Evolutionary conservation across 2,329 filamentous ascomycete genomes (phyloP), one percentile per base, ranked within the genome.

Genomic region (Xylaria sp.): DNA sequence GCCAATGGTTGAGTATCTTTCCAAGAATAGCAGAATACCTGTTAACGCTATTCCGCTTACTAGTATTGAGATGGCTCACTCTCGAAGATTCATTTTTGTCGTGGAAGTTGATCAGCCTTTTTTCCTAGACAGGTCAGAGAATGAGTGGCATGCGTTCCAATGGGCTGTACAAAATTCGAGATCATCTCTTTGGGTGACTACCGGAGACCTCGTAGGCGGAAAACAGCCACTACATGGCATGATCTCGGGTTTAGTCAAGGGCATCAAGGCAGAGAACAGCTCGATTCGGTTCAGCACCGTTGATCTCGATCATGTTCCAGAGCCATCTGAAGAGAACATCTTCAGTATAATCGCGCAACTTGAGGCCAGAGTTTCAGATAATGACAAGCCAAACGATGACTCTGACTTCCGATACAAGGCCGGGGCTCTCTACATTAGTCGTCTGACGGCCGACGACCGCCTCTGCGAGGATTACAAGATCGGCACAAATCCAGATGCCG

Each of bases 361-460:
- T 4, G 64, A 66, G 10, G 5, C 12, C 13, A 66, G 58, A 7
- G 50, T 62, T 12, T 37, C 57, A 8, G 25, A 54, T 34, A 20
- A 13, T 20, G 18, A 6, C 2, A 41, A 54, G 12, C 8, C 44
- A 3, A 56, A 52, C 28, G 52, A 59, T 23, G 65, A 68, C 15
- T 63, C 41, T n/a, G 65, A 63, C 6, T 68, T 52, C 34, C 20
- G 60, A 7, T 56, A 50, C 39, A 63, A 68, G 18, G 54, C 37
- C 32, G 65, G 65, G 9, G 8, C 61, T 46, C 65, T 68, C 2
- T 28, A 59, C 13, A 39, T 55, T 8, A 68, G 65, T 58, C 65
- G 65, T 9, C 32, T 68, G 2, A n/a, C 32, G 6, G 12, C 37
- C 2, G 65, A 68, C 55, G 54, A 68, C 6, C 4, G 6, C 8